phyloP scores from a whole-genome alignment of 805 yeast genomes.

The Kuraishia piskuri region DNA sequence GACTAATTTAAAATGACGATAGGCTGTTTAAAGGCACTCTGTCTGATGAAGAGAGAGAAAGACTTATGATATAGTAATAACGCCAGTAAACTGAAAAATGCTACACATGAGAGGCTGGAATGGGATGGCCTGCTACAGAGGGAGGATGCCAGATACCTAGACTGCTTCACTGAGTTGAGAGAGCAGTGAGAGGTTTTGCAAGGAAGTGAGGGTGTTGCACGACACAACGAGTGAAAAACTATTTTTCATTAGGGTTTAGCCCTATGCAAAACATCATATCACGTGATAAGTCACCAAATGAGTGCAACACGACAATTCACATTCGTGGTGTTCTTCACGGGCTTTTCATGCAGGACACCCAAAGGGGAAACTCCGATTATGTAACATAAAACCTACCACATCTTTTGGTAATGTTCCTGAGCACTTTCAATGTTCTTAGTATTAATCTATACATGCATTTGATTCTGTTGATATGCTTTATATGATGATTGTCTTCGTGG shows the following conservation, averaged over 20 bases:
- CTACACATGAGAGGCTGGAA: neutral
- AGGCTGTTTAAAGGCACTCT: constrained; percentile 80
- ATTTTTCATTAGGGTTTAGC: neutral
- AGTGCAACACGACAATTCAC: neutral
- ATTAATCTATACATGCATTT: neutral
- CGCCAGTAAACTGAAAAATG: neutral
- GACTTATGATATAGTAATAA: neutral
- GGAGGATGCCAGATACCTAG: neutral
- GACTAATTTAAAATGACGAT: constrained; percentile 61
- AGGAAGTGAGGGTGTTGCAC: neutral
- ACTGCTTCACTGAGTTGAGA: neutral
- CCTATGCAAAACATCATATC: neutral
- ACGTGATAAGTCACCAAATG: neutral
- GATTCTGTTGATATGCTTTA: too few relatives aligned
- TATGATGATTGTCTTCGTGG: too few relatives aligned
- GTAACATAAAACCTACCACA: too few relatives aligned
- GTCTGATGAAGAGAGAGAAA: neutral
- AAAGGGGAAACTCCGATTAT: too few relatives aligned
- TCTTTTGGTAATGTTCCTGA: too few relatives aligned
- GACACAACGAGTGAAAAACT: neutral
- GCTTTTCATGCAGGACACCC: neutral
- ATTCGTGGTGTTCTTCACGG: neutral
- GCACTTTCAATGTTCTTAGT: neutral
- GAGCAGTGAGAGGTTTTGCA: neutral
- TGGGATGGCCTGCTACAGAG: too few relatives aligned